phyloP scores from a whole-genome alignment of 2,329 filamentous ascomycete genomes.

The Pestalotiopsis sp. region DNA sequence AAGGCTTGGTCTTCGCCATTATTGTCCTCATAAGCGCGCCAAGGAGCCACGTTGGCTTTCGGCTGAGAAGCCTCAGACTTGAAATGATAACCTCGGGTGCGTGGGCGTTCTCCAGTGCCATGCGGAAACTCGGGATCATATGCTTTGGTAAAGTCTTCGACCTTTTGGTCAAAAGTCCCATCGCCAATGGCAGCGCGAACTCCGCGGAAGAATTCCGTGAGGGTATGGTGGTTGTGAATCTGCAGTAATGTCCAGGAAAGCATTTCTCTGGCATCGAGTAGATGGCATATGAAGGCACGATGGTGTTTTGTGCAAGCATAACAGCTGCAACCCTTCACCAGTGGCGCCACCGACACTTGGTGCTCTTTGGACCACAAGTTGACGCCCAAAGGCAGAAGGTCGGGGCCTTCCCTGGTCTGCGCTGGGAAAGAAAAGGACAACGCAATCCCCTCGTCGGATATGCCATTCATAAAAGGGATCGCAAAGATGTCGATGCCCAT shows the following conservation, averaged over 20 bases:
- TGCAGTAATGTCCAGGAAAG: conserved; percentile 92
- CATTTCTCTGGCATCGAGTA: conserved; percentile 93
- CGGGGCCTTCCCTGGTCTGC: conserved; percentile 24
- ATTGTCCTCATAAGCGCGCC: conserved; percentile 54
- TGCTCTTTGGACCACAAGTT: conserved; percentile 76
- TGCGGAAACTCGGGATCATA: conserved; percentile 76
- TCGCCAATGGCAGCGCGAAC: conserved; percentile 68
- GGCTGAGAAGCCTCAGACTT: conserved; percentile 69
- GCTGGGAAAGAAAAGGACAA: conserved; percentile 77
- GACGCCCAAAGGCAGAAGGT: conserved; percentile 62
- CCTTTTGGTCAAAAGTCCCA: conserved; percentile 64
- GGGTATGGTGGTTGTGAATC: conserved; percentile 81
- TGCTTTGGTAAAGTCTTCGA: conserved; percentile 42
- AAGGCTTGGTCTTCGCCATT: conserved; percentile 37
- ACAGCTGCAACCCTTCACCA: conserved; percentile 71
- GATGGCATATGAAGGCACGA: conserved; percentile 83
- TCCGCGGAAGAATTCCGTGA: conserved; percentile 73
- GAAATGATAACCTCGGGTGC: conserved; percentile 81
- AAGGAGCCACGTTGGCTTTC: conserved; percentile 71
- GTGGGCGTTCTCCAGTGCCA: conserved; percentile 77
- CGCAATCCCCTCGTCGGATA: conserved; percentile 85
- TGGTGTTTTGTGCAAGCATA: conserved; percentile 86
- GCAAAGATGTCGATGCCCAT: conserved; percentile 82
- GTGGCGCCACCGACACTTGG: conserved; percentile 63
- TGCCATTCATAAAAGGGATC: conserved; percentile 72